Conservation (phyloP, 768 basidiomycete genomes). For the Tylopilus felleus region DNA sequence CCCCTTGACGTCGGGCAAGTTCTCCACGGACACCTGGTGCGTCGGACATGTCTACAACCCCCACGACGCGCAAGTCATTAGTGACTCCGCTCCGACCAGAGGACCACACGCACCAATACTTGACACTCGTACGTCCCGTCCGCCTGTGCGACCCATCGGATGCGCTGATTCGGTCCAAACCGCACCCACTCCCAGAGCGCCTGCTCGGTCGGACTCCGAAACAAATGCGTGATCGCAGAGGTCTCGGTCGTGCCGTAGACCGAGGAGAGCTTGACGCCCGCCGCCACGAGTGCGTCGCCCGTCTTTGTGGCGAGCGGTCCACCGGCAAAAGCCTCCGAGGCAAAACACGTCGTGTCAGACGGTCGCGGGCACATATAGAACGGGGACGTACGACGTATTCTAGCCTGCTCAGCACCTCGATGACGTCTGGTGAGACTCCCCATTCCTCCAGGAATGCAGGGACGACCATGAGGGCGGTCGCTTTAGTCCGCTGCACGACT, state of each 20-base stretch:
- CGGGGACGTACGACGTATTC: constrained; percentile 18
- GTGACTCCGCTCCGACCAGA: too few relatives aligned
- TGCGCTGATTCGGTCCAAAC: constrained; percentile 19
- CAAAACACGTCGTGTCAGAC: too few relatives aligned
- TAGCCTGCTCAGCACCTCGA: constrained; percentile 17
- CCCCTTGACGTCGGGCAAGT: not conserved
- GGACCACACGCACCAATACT: constrained; percentile 29
- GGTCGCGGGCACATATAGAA: too few relatives aligned
- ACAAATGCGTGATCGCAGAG: constrained; percentile 16
- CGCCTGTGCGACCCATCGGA: constrained; percentile 36
- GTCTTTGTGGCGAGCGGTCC: constrained; percentile 36
- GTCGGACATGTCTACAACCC: not conserved
- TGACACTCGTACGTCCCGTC: constrained; percentile 40
- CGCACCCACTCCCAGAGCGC: constrained; percentile 37
- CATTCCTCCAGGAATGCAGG: constrained; percentile 26
- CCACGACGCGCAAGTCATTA: too few relatives aligned
- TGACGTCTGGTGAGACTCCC: constrained; percentile 13
- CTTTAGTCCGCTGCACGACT: constrained; percentile 8
- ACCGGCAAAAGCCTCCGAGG: constrained; percentile 32
- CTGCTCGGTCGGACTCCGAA: constrained; percentile 14
- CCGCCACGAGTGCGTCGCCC: constrained; percentile 33
- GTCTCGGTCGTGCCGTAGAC: constrained; percentile 42
- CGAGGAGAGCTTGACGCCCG: constrained; percentile 33
- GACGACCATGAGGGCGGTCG: constrained; percentile 14
- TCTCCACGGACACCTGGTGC: not conserved